Conservation (phyloP, 2,329 filamentous ascomycete species). For the Monilinia laxa region DNA sequence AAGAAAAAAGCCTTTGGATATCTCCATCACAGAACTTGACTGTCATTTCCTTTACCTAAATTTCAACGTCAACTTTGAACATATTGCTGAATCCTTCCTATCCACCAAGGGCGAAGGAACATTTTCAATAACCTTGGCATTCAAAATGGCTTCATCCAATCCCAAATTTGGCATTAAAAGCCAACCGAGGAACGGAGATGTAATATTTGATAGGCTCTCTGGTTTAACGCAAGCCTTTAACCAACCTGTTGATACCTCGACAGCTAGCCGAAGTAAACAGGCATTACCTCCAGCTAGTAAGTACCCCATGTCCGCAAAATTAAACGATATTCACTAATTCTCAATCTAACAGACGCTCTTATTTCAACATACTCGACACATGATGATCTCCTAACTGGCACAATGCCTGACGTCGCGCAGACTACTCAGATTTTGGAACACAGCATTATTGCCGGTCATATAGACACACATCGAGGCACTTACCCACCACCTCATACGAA, state of each 20-base stretch:
- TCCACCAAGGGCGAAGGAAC: too few relatives aligned
- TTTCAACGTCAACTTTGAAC: too few relatives aligned
- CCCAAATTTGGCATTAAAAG: rapidly evolving
- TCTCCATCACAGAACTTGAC: neutral
- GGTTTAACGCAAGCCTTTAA: neutral
- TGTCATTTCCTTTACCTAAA: neutral
- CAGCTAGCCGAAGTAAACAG: neutral
- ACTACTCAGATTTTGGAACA: neutral
- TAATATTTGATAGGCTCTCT: neutral
- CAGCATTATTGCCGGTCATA: neutral
- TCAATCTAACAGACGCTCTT: neutral
- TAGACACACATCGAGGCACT: neutral
- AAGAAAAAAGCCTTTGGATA: neutral
- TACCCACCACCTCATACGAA: neutral
- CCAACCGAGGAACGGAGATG: rapidly evolving
- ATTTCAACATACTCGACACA: neutral
- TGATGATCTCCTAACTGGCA: neutral
- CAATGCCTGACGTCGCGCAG: neutral
- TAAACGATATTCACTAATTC: neutral
- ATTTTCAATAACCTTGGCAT: neutral
- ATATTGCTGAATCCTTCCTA: neutral
- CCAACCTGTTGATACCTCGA: neutral
- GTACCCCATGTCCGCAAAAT: neutral
- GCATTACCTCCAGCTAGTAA: neutral
- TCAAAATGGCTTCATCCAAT: too few relatives aligned